Base-by-base conservation (phyloP, 2,329 filamentous ascomycete species). In the Juglanconis sp. region DNA sequence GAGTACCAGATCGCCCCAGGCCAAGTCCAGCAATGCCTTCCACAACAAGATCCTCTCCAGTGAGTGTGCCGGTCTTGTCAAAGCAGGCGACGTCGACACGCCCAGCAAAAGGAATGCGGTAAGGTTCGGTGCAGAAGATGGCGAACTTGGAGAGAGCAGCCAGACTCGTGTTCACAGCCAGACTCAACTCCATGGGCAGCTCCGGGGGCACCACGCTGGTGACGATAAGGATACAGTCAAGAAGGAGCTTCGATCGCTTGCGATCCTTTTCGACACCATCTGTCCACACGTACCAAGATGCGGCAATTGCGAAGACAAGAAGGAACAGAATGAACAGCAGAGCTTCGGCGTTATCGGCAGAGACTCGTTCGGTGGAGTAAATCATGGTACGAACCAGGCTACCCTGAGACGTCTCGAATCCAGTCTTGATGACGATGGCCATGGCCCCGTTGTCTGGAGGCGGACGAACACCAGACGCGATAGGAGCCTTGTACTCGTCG, bases 321-420 rank as follows among this genome's bases (percentile, higher is more conserved):
- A 99, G 84, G 82, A 99, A 99, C 62, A 99, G 83, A 66, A 99
- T 99, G 79, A 99, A 99, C 63, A 96, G 83, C n/a, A 99, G 79
- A 1, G 95, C 95, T 76, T 99, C 95, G 49, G 88, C 88, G 71
- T 99, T 98, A 78, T 97, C 97, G 68, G 95, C 95, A n/a, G 94
- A 98, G 31, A 99, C 94, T 66, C 94, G 92, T 76, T 99, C 95
- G 1, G 95, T 99, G 1, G 96, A 97, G 79, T 96, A 99, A 70
- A 99, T 99, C 95, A 99, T 99, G 67, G 95, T 99, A 64, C 95
- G 90, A 63, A 99, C 95, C 62, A 99, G 85, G 75, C 92, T 97
- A 65, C 95, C 95, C 77, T 99, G 96, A 59, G 94, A 98, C 10
- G 95, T 99, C 77, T 99, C 96, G 70, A 99, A 99, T 11, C 95